These are phyloP conservation scores for Linum usitatissimum DNA, from an alignment of 345 rosid species.

Conservation along the genomic window DNA sequence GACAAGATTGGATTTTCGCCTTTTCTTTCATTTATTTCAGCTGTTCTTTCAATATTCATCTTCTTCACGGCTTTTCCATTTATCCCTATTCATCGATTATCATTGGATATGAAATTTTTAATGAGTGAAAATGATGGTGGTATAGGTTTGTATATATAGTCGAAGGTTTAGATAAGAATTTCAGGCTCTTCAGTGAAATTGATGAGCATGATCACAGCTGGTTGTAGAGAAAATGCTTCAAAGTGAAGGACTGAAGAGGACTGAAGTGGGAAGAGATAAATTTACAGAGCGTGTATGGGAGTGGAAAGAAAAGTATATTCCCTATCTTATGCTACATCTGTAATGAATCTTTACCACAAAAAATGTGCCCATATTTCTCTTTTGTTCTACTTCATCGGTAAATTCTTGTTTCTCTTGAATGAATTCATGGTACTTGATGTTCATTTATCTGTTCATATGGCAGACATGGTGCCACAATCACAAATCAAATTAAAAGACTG, in stretches of 20 bases:
- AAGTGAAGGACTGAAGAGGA: conserved; percentile 81
- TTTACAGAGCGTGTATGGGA: conserved; percentile 91
- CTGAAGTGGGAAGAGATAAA: conserved; percentile 71
- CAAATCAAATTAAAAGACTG: conserved; percentile 89
- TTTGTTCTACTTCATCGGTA: neutral
- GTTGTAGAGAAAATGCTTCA: conserved; percentile 96
- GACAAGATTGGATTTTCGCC: conserved; percentile 11
- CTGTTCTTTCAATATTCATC: conserved; percentile 12
- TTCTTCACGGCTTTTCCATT: neutral
- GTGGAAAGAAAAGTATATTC: conserved; percentile 85
- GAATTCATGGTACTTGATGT: conserved; percentile 5
- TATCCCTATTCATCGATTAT: neutral
- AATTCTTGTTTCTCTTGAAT: neutral
- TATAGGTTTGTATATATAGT: neutral
- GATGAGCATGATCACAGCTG: conserved; percentile 9
- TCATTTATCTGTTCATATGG: conserved; percentile 11
- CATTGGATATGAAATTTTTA: neutral
- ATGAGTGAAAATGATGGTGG: neutral
- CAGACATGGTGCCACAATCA: conserved; percentile 92
- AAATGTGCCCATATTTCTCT: neutral
- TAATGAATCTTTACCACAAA: neutral
- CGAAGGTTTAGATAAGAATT: neutral
- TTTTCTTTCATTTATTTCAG: conserved; percentile 29
- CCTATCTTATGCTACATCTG: neutral
- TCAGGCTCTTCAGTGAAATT: neutral